These are phyloP conservation scores for Lachnellula occidentalis DNA, from an alignment of 2,329 filamentous ascomycete genomes.

Conservation along the genomic window DNA sequence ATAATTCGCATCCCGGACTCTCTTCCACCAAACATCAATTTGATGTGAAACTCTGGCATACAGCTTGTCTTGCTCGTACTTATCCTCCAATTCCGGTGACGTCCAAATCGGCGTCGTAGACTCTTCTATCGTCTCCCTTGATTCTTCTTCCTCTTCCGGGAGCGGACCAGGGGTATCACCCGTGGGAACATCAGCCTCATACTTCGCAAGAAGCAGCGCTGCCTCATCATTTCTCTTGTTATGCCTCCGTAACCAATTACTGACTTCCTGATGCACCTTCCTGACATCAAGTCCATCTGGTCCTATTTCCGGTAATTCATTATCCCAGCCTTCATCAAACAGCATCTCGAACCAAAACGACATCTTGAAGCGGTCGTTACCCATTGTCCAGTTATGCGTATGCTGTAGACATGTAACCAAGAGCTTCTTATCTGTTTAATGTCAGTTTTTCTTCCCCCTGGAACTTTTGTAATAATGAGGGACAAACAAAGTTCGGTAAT, in stretches of 20 bases:
- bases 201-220: slow-evolving; percentile 48
- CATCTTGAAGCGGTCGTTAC: slow-evolving; percentile 66
- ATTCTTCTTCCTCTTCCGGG: slow-evolving; percentile 17
- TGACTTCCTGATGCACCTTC: slow-evolving; percentile 53
- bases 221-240: slow-evolving; percentile 54
- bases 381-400: slow-evolving; percentile 64
- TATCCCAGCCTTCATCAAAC: slow-evolving; percentile 53
- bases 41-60: slow-evolving; percentile 60
- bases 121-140: slow-evolving; percentile 16
- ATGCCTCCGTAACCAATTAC: slow-evolving; percentile 58
- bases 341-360: slow-evolving; percentile 62
- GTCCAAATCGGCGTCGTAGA: slow-evolving; percentile 29
- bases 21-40: slow-evolving; percentile 61
- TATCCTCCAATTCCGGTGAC: slow-evolving; percentile 42
- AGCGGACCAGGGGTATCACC: slow-evolving; percentile 31
- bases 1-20: slow-evolving; percentile 54
- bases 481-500: slow-evolving; percentile 58
- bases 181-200: slow-evolving; percentile 35
- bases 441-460: background rate
- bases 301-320: slow-evolving; percentile 43
- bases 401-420: slow-evolving; percentile 62
- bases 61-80: slow-evolving; percentile 52
- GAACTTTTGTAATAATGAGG: background rate
- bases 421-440: slow-evolving; percentile 54
- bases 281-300: slow-evolving; percentile 46